Conservation (phyloP, 345 rosid species). For the Syzygium jambos region DNA sequence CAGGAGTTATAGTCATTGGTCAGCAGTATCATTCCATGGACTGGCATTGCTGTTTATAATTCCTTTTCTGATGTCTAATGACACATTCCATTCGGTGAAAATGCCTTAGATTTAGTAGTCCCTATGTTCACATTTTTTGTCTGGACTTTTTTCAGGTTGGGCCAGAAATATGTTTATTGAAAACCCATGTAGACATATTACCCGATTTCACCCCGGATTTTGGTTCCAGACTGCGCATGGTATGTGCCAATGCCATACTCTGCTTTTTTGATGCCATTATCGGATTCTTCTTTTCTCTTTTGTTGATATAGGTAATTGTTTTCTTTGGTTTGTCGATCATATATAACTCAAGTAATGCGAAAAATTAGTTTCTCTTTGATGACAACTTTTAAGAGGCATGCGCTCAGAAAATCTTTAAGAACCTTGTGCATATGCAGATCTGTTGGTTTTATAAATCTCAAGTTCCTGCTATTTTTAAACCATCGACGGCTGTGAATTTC, state of each 20-base stretch:
- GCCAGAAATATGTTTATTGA: slow-evolving; percentile 86
- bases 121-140: not conserved
- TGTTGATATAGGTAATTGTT: not conserved
- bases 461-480: not conserved
- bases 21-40: not conserved
- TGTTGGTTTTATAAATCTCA: not conserved
- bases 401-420: not conserved
- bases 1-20: not conserved
- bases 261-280: not conserved
- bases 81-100: not conserved
- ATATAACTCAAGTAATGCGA: not conserved
- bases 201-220: slow-evolving; percentile 93
- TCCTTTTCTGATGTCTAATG: not conserved
- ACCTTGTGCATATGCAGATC: not conserved
- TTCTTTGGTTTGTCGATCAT: not conserved
- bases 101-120: not conserved
- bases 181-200: slow-evolving; percentile 93
- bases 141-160: slow-evolving; percentile 57
- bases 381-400: not conserved
- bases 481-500: not conserved
- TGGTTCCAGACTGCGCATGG: slow-evolving; percentile 80
- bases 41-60: not conserved
- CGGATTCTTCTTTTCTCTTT: not conserved
- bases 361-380: not conserved
- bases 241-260: slow-evolving; percentile 10